Base-by-base conservation (phyloP, 139 green algal genomes). In the Chlamydomonas sp. region DNA sequence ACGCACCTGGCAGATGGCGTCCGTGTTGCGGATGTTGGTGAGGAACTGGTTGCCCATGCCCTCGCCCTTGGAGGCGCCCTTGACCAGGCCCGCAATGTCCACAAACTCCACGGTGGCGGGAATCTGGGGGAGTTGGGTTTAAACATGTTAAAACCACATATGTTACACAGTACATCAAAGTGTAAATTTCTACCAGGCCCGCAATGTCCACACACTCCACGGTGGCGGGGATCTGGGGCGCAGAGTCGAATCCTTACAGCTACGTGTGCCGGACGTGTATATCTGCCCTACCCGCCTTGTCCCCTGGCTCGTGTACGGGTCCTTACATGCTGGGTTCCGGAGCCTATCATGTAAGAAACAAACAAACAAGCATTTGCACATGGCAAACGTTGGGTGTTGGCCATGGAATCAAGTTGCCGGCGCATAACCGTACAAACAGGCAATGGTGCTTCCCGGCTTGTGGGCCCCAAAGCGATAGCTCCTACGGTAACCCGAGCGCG, bases 181-280 rank as follows among this genome's bases (percentile, higher is more conserved):
- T 49, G 31, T 49, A 49, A 49, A 49, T 49, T 49, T 49, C 31
- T 49, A 99, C 98, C 76, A 99, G 95, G 2, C 98, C 97, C 61
- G 97, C 98, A 89, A 99, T 99, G 91, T 99, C 98, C 67, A 99
- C 98, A 96, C 99, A 99, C 92, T 99, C 98, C 3, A 99, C 94
- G 1, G 91, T 95, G 18, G 98, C 97, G 12, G 97, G 95, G 10
- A 99, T 78, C 93, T 96, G 84, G 72, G 8, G 7, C 31, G 31
- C 31, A 49, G 31, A 49, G 31, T 49, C 31, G 31, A 49, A 49
- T 49, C 31, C 31, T 49, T 49, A 75, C 68, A 75, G 68, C 17
- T 79, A 20, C 18, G 16, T 12, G 75, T 20, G 15, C n/a, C 75
- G 10, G n/a, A 73, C 67, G 67, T 73, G 67, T 73, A 73, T 15